Conservation (phyloP, 208 protist genomes). For the Trypanosoma congolense region DNA sequence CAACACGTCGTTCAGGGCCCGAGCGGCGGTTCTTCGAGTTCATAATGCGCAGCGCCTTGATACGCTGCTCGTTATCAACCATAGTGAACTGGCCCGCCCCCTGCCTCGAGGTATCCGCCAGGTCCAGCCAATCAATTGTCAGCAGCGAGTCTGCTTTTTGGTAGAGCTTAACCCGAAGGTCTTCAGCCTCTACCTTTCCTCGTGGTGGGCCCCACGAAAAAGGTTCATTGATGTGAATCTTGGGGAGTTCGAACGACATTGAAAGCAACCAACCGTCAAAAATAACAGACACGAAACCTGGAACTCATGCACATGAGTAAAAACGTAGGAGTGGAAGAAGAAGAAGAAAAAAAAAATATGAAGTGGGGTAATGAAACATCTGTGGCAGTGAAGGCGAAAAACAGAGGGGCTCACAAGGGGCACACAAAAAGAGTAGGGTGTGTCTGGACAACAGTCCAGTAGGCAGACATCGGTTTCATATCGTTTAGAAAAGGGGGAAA, state of each 20-base stretch:
- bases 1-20: constrained; percentile 15
- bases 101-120: constrained; percentile 24
- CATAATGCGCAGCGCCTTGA: constrained; percentile 58
- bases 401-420: no score
- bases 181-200: constrained; percentile 66
- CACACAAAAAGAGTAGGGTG: no score
- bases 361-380: no score
- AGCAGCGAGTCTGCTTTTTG: constrained; percentile 50
- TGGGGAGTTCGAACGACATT: constrained; percentile 79
- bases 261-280: background rate
- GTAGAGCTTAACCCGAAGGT: constrained; percentile 53
- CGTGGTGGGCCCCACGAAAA: constrained; percentile 80
- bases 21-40: constrained; percentile 32
- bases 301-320: constrained; percentile 5
- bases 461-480: no score
- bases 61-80: constrained; percentile 63
- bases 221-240: constrained; percentile 62
- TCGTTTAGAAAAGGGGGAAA: no score
- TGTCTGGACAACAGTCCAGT: no score
- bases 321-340: constrained; percentile 4
- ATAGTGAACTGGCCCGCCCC: constrained; percentile 39
- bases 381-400: no score
- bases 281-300: background rate
- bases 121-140: constrained; percentile 50
- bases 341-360: no score